Percentiles rank a stretch among this genome's conserved stretches.
Conservation (phyloP, 2,329 filamentous ascomycete genomes). For the Trichoderma sp. region DNA sequence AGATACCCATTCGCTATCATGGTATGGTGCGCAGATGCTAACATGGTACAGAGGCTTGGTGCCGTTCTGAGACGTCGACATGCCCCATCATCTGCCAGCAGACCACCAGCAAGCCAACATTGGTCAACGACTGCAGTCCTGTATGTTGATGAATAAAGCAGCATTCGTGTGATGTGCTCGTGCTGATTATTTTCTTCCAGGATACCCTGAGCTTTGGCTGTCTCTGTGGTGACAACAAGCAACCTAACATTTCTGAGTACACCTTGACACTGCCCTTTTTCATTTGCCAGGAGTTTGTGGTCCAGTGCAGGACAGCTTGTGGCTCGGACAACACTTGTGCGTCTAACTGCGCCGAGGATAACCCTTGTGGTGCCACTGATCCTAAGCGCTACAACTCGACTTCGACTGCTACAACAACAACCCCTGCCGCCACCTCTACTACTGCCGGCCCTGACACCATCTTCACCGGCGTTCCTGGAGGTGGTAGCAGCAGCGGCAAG, state of each 20-base stretch:
- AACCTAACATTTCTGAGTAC: conserved; percentile 74
- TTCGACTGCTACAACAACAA: conserved; percentile 41
- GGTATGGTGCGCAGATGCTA: conserved; percentile 19
- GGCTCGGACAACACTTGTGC: conserved; percentile 55
- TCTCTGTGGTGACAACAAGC: conserved; percentile 63
- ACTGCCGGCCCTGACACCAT: conserved; percentile 32
- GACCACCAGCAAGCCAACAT: conserved; percentile 46
- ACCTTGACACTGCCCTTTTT: conserved; percentile 76
- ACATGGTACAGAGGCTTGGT: conserved; percentile 57
- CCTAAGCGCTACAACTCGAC: conserved; percentile 58
- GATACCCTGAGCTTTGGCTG: conserved; percentile 65
- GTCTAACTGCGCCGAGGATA: conserved; percentile 58
- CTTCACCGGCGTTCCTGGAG: conserved; percentile 34
- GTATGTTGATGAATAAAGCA: conserved; percentile 39
- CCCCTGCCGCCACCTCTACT: conserved; percentile 38
- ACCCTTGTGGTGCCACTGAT: conserved; percentile 70
- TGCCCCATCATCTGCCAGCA: conserved; percentile 75
- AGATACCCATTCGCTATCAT: conserved; percentile 25
- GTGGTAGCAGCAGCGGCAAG: conserved; percentile 15
- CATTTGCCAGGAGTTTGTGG: conserved; percentile 68
- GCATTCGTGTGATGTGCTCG: not conserved
- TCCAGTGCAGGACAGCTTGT: conserved; percentile 63
- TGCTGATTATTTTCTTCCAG: conserved; percentile 35
- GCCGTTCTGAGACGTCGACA: conserved; percentile 56
- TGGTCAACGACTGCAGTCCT: conserved; percentile 65